Evolutionary conservation across 2,329 filamentous ascomycete species (phyloP).

Genomic region (Madurella fahalii): DNA sequence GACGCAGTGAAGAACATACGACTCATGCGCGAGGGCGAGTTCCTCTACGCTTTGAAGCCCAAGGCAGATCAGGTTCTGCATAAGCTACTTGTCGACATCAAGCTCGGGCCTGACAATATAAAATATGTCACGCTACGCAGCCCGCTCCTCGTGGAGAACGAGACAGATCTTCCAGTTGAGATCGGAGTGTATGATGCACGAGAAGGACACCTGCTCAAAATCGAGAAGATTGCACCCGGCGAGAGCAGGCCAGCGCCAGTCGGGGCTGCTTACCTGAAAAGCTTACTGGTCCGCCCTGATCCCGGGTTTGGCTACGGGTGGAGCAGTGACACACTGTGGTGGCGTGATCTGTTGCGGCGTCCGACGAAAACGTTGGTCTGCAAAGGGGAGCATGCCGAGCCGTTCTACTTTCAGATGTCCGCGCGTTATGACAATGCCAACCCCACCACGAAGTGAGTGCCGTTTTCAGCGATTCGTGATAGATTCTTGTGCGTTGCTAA

Average conservation of each 20-base stretch:
- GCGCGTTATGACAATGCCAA: constrained; percentile 80
- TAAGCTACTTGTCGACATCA: constrained; percentile 86
- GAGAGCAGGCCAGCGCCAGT: constrained; percentile 87
- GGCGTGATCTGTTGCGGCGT: constrained; percentile 82
- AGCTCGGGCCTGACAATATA: constrained; percentile 87
- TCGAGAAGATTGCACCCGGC: constrained; percentile 93
- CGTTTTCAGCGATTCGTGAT: too few relatives aligned
- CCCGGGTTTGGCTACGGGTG: constrained; percentile 95
- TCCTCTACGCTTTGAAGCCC: constrained; percentile 81
- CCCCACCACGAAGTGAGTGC: constrained; percentile 65
- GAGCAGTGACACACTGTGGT: constrained; percentile 86
- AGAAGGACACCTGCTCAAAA: constrained; percentile 88
- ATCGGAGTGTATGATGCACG: constrained; percentile 84
- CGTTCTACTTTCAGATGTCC: constrained; percentile 96
- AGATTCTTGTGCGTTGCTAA: constrained; percentile 29
- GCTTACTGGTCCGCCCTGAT: constrained; percentile 81
- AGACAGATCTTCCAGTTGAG: constrained; percentile 93
- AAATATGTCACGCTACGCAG: constrained; percentile 97
- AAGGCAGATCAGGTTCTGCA: constrained; percentile 82
- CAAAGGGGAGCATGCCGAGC: constrained; percentile 78
- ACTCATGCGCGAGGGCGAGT: constrained; percentile 91
- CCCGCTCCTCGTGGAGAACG: constrained; percentile 87
- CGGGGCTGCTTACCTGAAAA: constrained; percentile 86
- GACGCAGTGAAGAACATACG: constrained; percentile 84
- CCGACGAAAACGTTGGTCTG: constrained; percentile 87